Conservation (phyloP, 176 grass and related monocot genomes). For the Pontederia paniculata region DNA sequence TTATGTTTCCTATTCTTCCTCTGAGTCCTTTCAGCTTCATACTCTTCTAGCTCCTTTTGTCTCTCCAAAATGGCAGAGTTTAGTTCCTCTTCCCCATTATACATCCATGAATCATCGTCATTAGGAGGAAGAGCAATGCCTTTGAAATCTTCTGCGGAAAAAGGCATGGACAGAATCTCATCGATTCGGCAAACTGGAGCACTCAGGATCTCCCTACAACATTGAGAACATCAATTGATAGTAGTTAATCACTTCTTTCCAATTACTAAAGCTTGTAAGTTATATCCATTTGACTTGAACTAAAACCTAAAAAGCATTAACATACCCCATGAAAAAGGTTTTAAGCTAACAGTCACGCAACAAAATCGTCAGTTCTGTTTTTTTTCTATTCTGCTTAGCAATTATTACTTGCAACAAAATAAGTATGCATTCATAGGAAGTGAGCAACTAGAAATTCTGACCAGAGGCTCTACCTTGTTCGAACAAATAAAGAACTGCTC, state of each 20-base stretch:
- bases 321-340: too few relatives aligned
- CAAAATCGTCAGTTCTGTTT: too few relatives aligned
- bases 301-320: too few relatives aligned
- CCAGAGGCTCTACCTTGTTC: constrained; percentile 36
- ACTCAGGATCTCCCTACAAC: constrained; percentile 65
- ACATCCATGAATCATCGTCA: constrained; percentile 76
- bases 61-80: constrained; percentile 61
- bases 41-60: constrained; percentile 77
- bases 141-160: constrained; percentile 48
- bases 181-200: constrained; percentile 65
- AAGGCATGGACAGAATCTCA: constrained; percentile 63
- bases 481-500: constrained; percentile 47
- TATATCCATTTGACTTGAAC: background rate
- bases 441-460: background rate
- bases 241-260: background rate
- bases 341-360: too few relatives aligned
- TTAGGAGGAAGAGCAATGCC: constrained; percentile 45
- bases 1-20: constrained; percentile 44
- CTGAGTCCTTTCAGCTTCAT: constrained; percentile 51
- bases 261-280: background rate
- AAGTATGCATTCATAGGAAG: too few relatives aligned
- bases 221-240: background rate
- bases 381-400: too few relatives aligned
- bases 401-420: too few relatives aligned
- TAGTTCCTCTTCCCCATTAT: constrained; percentile 73